Conservation (phyloP, 176 grass and related monocot genomes). For the Hordeum vulgare region MorexV3_pseudomolecules_assembly NC_058520.1:612141822-612142321, state of each 20-base stretch:
- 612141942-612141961: conserved; percentile 75
- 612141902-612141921: conserved; percentile 99
- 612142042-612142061: conserved; percentile 1
- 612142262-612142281: neutral
- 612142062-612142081: neutral
- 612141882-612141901: conserved; percentile 44
- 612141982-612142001: conserved; percentile 9
- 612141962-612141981: conserved; percentile 61
- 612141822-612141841: conserved; percentile 8
- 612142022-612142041: neutral
- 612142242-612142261: neutral
- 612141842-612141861: conserved; percentile 16
- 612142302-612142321: neutral
- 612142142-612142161: neutral
- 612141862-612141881: conserved; percentile 1
- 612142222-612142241: neutral
- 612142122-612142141: neutral
- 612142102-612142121: neutral
- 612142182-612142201: neutral
- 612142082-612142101: conserved; percentile 14
- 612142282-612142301: neutral
- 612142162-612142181: neutral
- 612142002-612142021: neutral
- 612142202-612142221: neutral
- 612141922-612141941: conserved; percentile 82